A percentile compares a stretch with the other conserved stretches of the same genome.
phyloP scores from a whole-genome alignment of 2,329 filamentous ascomycete species.

The Lasiodiplodia sp. region DNA sequence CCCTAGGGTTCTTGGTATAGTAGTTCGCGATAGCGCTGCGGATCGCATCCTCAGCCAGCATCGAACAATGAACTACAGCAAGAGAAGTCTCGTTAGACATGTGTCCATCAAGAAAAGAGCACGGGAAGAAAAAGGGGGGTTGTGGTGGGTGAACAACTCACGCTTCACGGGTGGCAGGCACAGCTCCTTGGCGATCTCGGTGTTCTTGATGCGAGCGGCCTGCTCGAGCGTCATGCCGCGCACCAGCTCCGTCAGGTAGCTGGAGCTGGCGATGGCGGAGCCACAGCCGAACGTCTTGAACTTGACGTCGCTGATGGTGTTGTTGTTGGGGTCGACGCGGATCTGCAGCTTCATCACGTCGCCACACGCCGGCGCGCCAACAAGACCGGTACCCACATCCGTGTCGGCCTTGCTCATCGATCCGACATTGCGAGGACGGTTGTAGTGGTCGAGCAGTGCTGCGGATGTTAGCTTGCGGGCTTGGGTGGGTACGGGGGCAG shows the following conservation, averaged over 20 bases:
- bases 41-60: constrained; percentile 92
- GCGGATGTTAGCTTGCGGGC: constrained; percentile 49
- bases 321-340: constrained; percentile 84
- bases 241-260: constrained; percentile 93
- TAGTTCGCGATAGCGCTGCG: constrained; percentile 91
- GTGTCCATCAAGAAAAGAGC: background rate
- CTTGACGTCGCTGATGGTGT: constrained; percentile 92
- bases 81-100: background rate
- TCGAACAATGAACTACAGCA: constrained; percentile 80
- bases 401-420: constrained; percentile 79
- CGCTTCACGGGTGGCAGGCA: constrained; percentile 87
- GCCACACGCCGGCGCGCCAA: constrained; percentile 88
- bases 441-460: constrained; percentile 79
- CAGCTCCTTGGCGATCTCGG: constrained; percentile 96
- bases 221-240: constrained; percentile 96
- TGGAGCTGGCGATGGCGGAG: constrained; percentile 91
- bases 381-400: constrained; percentile 89
- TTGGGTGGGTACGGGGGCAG: background rate
- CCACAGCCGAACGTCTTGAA: constrained; percentile 99
- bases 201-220: constrained; percentile 91
- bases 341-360: constrained; percentile 96
- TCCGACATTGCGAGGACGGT: constrained; percentile 78
- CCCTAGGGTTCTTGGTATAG: constrained; percentile 87
- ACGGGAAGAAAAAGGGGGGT: background rate
- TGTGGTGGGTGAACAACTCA: constrained; percentile 61